A percentile compares a stretch with the other conserved stretches of the same genome.
These are phyloP conservation scores for Penicillium sp. DNA, from an alignment of 2,329 filamentous ascomycete species.

Conservation along the genomic window DNA sequence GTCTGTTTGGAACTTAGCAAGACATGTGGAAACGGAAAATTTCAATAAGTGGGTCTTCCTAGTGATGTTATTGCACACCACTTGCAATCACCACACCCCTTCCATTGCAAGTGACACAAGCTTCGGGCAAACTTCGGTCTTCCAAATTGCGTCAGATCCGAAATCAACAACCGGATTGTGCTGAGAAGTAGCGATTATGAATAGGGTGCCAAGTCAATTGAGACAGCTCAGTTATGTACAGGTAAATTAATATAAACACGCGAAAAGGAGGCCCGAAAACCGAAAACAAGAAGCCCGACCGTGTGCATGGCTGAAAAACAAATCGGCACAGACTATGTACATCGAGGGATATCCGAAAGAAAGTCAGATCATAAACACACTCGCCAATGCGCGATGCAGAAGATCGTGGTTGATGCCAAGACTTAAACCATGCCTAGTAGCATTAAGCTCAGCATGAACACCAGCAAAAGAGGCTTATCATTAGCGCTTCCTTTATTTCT, in stretches of 20 bases:
- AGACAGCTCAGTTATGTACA: neutral
- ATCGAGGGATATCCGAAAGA: constrained; percentile 12
- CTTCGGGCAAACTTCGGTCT: neutral
- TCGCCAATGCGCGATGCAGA: neutral
- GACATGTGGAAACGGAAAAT: constrained; percentile 2
- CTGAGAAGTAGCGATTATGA: neutral
- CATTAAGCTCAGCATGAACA: constrained; percentile 3
- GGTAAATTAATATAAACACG: neutral
- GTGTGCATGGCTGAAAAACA: neutral
- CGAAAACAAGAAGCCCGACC: constrained; percentile 1
- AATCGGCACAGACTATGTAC: neutral
- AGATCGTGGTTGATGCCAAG: neutral
- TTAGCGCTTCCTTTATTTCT: neutral
- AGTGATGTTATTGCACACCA: too few relatives aligned
- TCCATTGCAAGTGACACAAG: neutral
- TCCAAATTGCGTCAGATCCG: neutral
- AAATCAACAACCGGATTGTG: neutral
- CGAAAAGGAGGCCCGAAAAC: neutral
- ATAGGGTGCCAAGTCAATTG: neutral
- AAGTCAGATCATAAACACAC: neutral
- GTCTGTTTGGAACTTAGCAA: neutral
- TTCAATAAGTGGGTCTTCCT: constrained; percentile 1
- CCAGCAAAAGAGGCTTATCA: neutral
- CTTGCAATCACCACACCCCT: too few relatives aligned
- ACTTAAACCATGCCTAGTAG: neutral